Base-by-base conservation (phyloP, 345 rosid genomes). In the Lepidium aucheri region DNA sequence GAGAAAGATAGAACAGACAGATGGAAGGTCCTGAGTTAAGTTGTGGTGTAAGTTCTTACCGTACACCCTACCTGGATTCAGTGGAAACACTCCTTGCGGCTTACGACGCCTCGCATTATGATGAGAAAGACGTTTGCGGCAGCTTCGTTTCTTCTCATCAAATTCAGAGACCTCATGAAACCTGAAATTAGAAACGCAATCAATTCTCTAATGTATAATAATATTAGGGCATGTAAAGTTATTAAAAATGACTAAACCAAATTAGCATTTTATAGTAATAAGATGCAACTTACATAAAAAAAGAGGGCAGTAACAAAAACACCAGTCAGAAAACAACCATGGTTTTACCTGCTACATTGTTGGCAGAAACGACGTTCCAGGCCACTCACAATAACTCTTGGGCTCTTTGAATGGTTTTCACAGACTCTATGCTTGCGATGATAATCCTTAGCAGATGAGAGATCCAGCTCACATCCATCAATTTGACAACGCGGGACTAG, bases 51-150 rank as follows among this genome's bases (percentile, higher is more conserved):
- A 49, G 41, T 50, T 49, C 57, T 36, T 59, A 73, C 77, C 63
- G 49, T 43, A 59, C n/a, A 81, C 78, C 40, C 83, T 73, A 38
- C 81, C 79, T 39, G 86, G 74, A 72, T 70, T 84, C 22, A 81
- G 46, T 41, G 76, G 86, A 50, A 78, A 60, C 2, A 81, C 73
- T 53, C 83, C 95, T 18, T 80, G 97, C 57, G 95, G 87, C 76
- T 86, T 94, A 70, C 99, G 95, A 35, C 97, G 94, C 78, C 99
- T 81, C 9, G 96, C 99, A 83, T 94, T 94, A 70, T 94, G 99
- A 82, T 90, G 92, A 69, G 88, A 90, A 28, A 90, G 91, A 44
- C 97, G 92, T 77, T 81, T 82, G 7, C 99, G 90, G 42, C 99
- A 94, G 80, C 99, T 94, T 40, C 96, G 77, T 80, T 90, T 94